Base-by-base conservation (phyloP, 2,329 filamentous ascomycete species). In the Emergomyces africanus region DNA sequence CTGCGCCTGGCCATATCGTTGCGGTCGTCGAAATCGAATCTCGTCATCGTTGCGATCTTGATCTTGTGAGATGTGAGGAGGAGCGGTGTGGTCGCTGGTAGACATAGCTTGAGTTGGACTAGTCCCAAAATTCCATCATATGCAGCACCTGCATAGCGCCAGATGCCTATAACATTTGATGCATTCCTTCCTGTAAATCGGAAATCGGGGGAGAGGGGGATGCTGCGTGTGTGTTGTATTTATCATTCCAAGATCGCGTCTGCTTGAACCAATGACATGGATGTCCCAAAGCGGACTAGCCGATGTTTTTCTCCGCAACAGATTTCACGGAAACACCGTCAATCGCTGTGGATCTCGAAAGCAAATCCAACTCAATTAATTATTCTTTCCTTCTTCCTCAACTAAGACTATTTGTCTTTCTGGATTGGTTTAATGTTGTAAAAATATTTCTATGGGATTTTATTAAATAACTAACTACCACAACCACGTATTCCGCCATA, bases 11-110 rank as follows among this genome's bases (percentile, higher is more conserved):
- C 63, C 61, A 50, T 67, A 65, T 50, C 59, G 60, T 28, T 62
- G 62, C 23, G 68, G 68, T 65, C 68, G 67, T 63, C 65, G 65
- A 62, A 72, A 70, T 59, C 70, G 69, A 33, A 69, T 71, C 30
- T 61, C 65, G 35, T 39, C 41, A 42, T 55, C 35, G 49, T 71
- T 68, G 56, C 68, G 63, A 41, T 66, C 61, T 35, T 60, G 63
- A 41, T 66, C 61, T 35, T 60, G 62, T 55, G 62, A 62, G n/a
- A n/a, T n/a, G 23, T 66, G 57, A 61, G 63, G 63, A 60, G 64
- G 67, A 60, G 51, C 62, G 57, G 60, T 69, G 63, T 66, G 67
- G 57, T 68, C 65, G 61, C 68, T 66, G 50, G 68, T 69, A 54
- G 70, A 64, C 73, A 75, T 75, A 53, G 63, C 64, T 65, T 54